Percentiles rank a stretch among this genome's conserved stretches.
Conservation (phyloP, 768 basidiomycete species). For the Sarcodon aspratus region DNA sequence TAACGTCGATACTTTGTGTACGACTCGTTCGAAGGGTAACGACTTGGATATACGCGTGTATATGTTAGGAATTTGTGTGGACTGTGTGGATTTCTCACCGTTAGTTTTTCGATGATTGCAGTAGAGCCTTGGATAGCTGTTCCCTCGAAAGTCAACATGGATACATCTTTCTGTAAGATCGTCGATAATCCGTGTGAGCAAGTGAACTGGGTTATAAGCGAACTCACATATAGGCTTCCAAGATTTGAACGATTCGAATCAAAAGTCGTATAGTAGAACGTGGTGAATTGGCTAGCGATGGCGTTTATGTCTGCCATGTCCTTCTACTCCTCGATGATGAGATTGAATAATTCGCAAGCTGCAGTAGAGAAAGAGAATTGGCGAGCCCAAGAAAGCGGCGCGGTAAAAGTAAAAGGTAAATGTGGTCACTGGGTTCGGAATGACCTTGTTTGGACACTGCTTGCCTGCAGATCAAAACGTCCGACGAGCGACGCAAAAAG, state of each 20-base stretch:
- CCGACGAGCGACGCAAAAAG: slow-evolving; percentile 4
- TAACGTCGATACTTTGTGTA: slow-evolving; percentile 70
- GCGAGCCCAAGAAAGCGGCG: slow-evolving; percentile 4
- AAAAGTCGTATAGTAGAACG: slow-evolving; percentile 79
- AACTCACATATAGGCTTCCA: slow-evolving; percentile 66
- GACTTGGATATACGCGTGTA: slow-evolving; percentile 17
- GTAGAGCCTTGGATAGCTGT: slow-evolving; percentile 38
- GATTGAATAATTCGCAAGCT: slow-evolving; percentile 7
- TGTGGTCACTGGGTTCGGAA: neutral
- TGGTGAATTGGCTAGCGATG: slow-evolving; percentile 70
- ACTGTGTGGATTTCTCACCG: slow-evolving; percentile 27
- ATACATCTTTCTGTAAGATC: slow-evolving; percentile 48
- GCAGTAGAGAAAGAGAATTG: slow-evolving; percentile 6
- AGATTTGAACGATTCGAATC: slow-evolving; percentile 50
- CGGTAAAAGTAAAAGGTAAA: neutral
- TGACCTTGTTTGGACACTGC: slow-evolving; percentile 1
- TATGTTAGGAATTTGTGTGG: neutral
- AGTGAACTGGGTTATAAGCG: slow-evolving; percentile 13
- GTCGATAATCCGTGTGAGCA: slow-evolving; percentile 4
- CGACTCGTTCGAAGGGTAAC: slow-evolving; percentile 74
- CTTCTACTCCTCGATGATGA: slow-evolving; percentile 6
- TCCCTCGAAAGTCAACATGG: slow-evolving; percentile 84
- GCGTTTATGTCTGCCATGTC: slow-evolving; percentile 62
- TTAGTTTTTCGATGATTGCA: slow-evolving; percentile 62
- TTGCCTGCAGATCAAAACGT: neutral